phyloP scores from a whole-genome alignment of 2,329 filamentous ascomycete genomes.

The Phialocephala subalpina region DNA sequence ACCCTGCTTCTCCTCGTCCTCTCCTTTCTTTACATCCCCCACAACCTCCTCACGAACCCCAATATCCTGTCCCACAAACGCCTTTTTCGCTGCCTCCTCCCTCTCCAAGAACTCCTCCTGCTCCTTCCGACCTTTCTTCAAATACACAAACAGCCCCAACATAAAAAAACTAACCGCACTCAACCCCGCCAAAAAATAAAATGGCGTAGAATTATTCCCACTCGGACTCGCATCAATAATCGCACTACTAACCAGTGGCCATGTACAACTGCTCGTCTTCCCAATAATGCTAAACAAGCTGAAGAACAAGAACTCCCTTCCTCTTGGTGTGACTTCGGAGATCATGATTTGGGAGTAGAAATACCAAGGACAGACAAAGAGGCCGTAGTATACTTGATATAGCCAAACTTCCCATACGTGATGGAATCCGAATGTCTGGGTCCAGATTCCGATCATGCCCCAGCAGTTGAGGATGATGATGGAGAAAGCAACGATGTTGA shows the following conservation, averaged over 20 bases:
- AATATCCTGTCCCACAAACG: no score
- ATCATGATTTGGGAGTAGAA: constrained; percentile 77
- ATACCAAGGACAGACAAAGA: constrained; percentile 75
- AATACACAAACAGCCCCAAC: constrained; percentile 63
- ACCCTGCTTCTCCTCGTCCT: not conserved
- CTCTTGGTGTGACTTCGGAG: constrained; percentile 71
- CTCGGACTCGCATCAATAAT: constrained; percentile 69
- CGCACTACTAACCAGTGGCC: constrained; percentile 71
- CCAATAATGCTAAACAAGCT: constrained; percentile 73
- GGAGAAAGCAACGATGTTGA: constrained; percentile 67
- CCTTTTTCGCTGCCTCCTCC: constrained; percentile 36
- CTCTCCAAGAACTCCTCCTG: constrained; percentile 61
- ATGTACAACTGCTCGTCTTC: constrained; percentile 74
- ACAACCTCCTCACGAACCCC: constrained; percentile 3
- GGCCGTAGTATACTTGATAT: constrained; percentile 64
- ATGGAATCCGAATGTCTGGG: constrained; percentile 53
- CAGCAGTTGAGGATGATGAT: constrained; percentile 66
- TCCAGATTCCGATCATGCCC: constrained; percentile 58
- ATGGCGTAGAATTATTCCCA: constrained; percentile 65
- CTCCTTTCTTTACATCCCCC: not conserved
- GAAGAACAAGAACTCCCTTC: constrained; percentile 74
- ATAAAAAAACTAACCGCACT: constrained; percentile 62
- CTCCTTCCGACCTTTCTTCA: constrained; percentile 66
- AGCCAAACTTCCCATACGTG: constrained; percentile 56
- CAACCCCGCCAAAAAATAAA: constrained; percentile 70